Percentiles rank a stretch among this genome's conserved stretches.
phyloP scores from a whole-genome alignment of 768 basidiomycete species.

The Candolleomyces eurysporus region DNA sequence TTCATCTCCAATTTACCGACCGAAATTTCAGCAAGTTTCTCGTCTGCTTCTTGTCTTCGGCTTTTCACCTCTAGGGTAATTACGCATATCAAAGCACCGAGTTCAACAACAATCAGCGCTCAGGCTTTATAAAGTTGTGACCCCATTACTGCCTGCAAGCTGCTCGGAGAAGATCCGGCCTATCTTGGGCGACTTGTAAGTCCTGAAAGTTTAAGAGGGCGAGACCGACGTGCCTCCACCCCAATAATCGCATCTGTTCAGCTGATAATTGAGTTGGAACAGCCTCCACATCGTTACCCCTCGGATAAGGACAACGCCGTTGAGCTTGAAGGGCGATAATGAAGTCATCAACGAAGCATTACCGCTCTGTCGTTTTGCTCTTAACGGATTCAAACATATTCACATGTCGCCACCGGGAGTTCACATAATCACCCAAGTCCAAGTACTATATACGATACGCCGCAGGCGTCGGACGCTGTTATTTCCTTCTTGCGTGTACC shows the following conservation, averaged over 20 bases:
- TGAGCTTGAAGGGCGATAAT: background rate
- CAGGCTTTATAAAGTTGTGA: too few species aligned
- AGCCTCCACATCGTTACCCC: background rate
- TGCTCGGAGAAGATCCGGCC: slow-evolving; percentile 13
- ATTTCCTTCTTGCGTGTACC: background rate
- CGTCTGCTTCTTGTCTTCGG: background rate
- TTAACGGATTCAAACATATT: slow-evolving; percentile 1
- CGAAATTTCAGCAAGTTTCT: too few species aligned
- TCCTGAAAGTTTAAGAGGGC: background rate
- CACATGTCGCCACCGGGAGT: background rate
- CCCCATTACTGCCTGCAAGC: background rate
- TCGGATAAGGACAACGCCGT: background rate
- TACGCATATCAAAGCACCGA: background rate
- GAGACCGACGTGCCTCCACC: background rate
- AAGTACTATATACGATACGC: background rate
- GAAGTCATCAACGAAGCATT: background rate
- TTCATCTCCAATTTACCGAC: too few species aligned
- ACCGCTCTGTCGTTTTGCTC: slow-evolving; percentile 2
- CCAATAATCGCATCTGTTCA: background rate
- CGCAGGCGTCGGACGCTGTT: background rate
- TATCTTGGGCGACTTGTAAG: slow-evolving; percentile 9
- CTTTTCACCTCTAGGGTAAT: too few species aligned
- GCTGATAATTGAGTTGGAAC: slow-evolving; percentile 1
- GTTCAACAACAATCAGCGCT: background rate
- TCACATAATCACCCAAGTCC: background rate